Evolutionary conservation across 352 stramenopile genomes (phyloP).

Genomic region (Globisporangium canariense): DNA sequence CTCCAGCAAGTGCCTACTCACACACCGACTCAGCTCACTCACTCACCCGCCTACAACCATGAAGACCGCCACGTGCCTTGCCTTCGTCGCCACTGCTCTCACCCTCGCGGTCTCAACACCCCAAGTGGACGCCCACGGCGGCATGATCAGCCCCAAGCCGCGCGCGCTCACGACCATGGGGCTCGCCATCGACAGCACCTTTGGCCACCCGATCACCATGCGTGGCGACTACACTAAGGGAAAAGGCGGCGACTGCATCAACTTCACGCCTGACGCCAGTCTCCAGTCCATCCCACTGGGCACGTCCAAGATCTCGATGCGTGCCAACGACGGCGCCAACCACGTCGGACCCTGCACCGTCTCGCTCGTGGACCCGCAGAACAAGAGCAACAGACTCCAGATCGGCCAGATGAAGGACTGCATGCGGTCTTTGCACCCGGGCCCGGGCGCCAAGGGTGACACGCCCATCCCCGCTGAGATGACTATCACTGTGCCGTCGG

Average conservation of each 20-base stretch:
- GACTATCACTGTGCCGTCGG: conserved; percentile 28
- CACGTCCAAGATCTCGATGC: conserved; percentile 35
- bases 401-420: conserved; percentile 34
- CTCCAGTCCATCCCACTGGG: conserved; percentile 26
- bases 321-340: conserved; percentile 40
- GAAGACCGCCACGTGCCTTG: conserved; percentile 7
- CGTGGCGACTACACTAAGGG: conserved; percentile 21
- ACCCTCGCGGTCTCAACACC: not conserved
- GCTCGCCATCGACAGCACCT: conserved; percentile 32
- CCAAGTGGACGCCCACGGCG: conserved; percentile 24
- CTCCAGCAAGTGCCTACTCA: not conserved
- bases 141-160: conserved; percentile 30
- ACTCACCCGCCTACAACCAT: conserved; percentile 4
- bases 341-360: conserved; percentile 36
- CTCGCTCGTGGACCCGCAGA: conserved; percentile 30
- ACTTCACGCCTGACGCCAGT: conserved; percentile 28
- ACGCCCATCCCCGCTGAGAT: conserved; percentile 30
- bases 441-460: conserved; percentile 25
- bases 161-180: conserved; percentile 38
- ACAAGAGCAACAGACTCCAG: conserved; percentile 28
- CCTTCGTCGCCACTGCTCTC: not conserved
- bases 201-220: conserved; percentile 31
- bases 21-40: not conserved
- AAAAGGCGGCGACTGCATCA: conserved; percentile 32
- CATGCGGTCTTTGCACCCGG: conserved; percentile 38